Conservation (phyloP, 148 eudicot species). For the Cornus kousa region DNA sequence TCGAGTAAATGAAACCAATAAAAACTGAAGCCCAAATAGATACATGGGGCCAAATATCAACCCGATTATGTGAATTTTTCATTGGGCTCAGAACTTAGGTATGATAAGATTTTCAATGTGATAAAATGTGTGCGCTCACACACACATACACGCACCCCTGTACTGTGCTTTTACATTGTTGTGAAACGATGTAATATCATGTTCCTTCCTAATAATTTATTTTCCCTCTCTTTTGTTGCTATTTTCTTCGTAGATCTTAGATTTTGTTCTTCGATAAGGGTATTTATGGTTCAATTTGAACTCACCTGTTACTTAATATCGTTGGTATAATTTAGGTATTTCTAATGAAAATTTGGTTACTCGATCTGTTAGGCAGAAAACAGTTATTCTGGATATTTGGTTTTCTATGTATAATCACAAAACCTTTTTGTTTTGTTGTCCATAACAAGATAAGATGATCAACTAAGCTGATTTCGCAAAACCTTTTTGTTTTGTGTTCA, state of each 20-base stretch:
- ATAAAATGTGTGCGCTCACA: no score
- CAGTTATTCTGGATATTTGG: not conserved
- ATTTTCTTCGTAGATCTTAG: not conserved
- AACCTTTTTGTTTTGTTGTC: not conserved
- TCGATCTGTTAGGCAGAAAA: not conserved
- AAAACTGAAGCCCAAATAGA: no score
- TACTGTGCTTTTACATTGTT: no score
- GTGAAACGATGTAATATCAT: not conserved
- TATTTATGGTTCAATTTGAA: not conserved
- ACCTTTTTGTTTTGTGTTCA: constrained; percentile 35
- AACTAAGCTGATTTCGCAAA: not conserved
- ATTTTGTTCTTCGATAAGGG: not conserved
- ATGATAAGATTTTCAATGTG: not conserved
- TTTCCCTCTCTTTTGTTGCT: not conserved
- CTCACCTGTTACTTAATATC: not conserved
- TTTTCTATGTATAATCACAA: not conserved
- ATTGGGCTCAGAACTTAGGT: no score
- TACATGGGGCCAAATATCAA: no score
- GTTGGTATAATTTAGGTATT: not conserved
- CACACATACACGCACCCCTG: no score
- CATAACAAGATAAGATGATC: not conserved
- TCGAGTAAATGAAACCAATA: no score
- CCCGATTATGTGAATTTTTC: no score
- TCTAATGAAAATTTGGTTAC: not conserved
- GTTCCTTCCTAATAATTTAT: not conserved